These are phyloP conservation scores for Blastomyces parvus DNA, from an alignment of 2,329 filamentous ascomycete genomes.

Conservation along the genomic window DNA sequence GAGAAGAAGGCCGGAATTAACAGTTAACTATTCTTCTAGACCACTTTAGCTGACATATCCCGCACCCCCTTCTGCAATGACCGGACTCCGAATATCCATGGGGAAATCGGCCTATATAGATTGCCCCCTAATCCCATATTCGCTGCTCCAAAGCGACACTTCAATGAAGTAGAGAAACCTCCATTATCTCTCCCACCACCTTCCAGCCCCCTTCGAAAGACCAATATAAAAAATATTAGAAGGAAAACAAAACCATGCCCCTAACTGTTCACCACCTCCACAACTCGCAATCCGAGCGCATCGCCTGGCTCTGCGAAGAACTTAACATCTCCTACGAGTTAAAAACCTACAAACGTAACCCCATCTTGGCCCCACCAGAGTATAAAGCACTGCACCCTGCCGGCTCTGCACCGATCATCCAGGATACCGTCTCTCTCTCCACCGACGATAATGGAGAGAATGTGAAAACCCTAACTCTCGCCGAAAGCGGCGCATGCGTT, in stretches of 20 bases:
- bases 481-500: conserved; percentile 50
- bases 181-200: not conserved
- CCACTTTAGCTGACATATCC: not conserved
- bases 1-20: not conserved
- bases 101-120: not conserved
- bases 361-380: conserved; percentile 33
- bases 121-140: not conserved
- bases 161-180: not conserved
- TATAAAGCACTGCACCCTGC: conserved; percentile 41
- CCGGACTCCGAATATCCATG: no score
- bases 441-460: conserved; percentile 14
- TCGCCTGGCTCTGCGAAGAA: conserved; percentile 58
- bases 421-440: conserved; percentile 33
- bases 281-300: conserved; percentile 53
- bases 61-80: no score
- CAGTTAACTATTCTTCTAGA: not conserved
- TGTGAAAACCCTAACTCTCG: conserved; percentile 37
- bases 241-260: conserved; percentile 5
- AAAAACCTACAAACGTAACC: conserved; percentile 38
- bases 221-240: not conserved
- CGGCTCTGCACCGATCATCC: conserved; percentile 52
- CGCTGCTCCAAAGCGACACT: no score
- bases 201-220: no score
- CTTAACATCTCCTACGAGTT: conserved; percentile 47
- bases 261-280: conserved; percentile 47